Evolutionary conservation across 305 asterid species (phyloP).

Genomic region (Petunia hybrid): DNA sequence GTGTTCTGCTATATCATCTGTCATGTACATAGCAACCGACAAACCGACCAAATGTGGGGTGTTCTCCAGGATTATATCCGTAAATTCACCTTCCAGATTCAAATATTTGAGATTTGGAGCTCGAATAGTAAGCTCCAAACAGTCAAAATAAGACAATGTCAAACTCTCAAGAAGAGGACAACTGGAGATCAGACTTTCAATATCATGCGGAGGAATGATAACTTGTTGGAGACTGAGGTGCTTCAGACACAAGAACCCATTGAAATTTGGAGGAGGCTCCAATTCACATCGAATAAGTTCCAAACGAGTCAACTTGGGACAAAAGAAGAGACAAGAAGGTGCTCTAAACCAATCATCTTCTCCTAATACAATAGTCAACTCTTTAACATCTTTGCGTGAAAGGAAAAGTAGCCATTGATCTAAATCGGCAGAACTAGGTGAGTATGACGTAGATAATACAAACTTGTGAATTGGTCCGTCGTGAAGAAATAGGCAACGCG

Average conservation of each 20-base stretch:
- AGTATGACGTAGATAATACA: constrained; percentile 52
- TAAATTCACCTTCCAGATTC: constrained; percentile 80
- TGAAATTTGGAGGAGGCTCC: constrained; percentile 59
- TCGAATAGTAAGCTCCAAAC: constrained; percentile 62
- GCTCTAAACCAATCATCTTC: constrained; percentile 81
- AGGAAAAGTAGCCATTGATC: constrained; percentile 85
- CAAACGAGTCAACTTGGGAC: constrained; percentile 60
- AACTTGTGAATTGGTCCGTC: constrained; percentile 83
- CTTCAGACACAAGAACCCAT: constrained; percentile 68
- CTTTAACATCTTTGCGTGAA: constrained; percentile 69
- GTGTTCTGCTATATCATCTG: constrained; percentile 69
- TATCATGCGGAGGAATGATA: constrained; percentile 38
- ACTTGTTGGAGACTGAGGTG: constrained; percentile 47
- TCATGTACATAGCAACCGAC: constrained; percentile 75
- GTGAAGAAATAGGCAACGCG: constrained; percentile 67
- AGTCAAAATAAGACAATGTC: constrained; percentile 65
- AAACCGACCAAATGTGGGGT: constrained; percentile 61
- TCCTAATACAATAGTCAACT: constrained; percentile 68
- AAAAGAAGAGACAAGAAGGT: constrained; percentile 67
- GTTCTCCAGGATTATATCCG: constrained; percentile 68
- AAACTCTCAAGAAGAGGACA: constrained; percentile 60
- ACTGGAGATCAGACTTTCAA: constrained; percentile 37
- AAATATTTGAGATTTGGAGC: constrained; percentile 83
- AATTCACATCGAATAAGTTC: constrained; percentile 78
- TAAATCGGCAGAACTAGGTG: constrained; percentile 59